phyloP scores from a whole-genome alignment of 192 early-diverging fungal genomes.

The Coemansia sp. region DNA sequence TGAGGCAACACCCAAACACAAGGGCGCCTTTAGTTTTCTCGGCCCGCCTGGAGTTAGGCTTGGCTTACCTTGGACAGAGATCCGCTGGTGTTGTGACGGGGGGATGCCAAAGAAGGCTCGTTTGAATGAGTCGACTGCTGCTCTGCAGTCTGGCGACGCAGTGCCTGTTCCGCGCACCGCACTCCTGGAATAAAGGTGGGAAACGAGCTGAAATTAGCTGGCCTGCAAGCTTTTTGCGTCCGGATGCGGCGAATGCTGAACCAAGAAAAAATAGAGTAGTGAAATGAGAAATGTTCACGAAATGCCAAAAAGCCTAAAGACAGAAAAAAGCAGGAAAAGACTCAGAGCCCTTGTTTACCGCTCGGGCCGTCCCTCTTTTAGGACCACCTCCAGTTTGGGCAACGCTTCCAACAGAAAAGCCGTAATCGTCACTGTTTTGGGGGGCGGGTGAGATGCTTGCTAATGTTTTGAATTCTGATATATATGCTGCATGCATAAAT shows the following conservation, averaged over 20 bases:
- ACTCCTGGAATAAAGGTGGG: background rate
- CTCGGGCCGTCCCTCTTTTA: background rate
- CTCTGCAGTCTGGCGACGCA: background rate
- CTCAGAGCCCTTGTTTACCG: background rate
- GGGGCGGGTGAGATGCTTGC: background rate
- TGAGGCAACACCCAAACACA: background rate
- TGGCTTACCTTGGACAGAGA: background rate
- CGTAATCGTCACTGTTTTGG: background rate
- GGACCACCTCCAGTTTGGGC: background rate
- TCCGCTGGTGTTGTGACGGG: background rate
- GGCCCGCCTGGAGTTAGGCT: background rate
- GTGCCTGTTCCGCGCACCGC: background rate
- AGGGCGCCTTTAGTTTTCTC: background rate
- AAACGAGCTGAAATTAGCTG: background rate
- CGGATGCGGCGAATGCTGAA: background rate
- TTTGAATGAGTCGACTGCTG: background rate
- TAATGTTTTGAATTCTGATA: background rate
- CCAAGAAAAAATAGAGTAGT: background rate
- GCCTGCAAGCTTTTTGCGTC: background rate
- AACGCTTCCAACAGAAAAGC: conserved; percentile 5
- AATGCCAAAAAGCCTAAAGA: background rate
- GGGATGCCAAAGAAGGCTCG: background rate
- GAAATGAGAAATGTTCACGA: background rate
- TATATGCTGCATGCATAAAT: conserved; percentile 1
- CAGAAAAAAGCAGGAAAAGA: background rate